Evolutionary conservation across 2,329 filamentous ascomycete genomes (phyloP).

Genomic region (Penicillium sp.): DNA sequence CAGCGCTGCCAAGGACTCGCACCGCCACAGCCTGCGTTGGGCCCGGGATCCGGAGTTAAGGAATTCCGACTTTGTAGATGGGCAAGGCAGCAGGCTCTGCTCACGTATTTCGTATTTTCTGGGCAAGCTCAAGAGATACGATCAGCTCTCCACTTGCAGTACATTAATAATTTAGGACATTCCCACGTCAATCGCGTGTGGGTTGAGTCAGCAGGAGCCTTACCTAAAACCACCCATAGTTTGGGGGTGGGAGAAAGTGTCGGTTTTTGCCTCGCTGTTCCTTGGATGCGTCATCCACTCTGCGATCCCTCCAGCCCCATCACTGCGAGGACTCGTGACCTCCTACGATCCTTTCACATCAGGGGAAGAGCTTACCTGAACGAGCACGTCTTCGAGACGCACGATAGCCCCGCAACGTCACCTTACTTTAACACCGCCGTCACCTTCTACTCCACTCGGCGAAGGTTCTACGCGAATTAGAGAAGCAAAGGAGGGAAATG

Average conservation of each 20-base stretch:
- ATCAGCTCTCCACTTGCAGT: no score
- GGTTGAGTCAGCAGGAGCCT: neutral
- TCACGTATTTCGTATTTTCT: neutral
- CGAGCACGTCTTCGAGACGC: slow-evolving; percentile 10
- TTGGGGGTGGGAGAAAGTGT: no score
- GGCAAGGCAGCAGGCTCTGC: neutral
- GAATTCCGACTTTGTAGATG: neutral
- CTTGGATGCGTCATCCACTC: slow-evolving; percentile 13
- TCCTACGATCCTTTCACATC: slow-evolving; percentile 7
- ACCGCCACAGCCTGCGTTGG: neutral
- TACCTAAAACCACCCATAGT: neutral
- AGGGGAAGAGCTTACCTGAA: slow-evolving; percentile 8
- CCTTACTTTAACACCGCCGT: slow-evolving; percentile 16
- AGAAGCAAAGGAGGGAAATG: slow-evolving; percentile 24
- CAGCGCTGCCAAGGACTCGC: neutral
- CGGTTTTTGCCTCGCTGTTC: neutral
- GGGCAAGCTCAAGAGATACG: no score
- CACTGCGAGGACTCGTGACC: neutral
- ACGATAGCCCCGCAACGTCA: slow-evolving; percentile 18
- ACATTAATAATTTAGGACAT: no score
- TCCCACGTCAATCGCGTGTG: no score
- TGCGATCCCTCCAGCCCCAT: no score
- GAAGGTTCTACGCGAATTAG: slow-evolving; percentile 9
- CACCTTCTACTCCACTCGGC: slow-evolving; percentile 21
- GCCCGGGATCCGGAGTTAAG: neutral